Evolutionary conservation across 2,329 filamentous ascomycete genomes (phyloP).

Genomic region (Aspergillus ibericus): DNA sequence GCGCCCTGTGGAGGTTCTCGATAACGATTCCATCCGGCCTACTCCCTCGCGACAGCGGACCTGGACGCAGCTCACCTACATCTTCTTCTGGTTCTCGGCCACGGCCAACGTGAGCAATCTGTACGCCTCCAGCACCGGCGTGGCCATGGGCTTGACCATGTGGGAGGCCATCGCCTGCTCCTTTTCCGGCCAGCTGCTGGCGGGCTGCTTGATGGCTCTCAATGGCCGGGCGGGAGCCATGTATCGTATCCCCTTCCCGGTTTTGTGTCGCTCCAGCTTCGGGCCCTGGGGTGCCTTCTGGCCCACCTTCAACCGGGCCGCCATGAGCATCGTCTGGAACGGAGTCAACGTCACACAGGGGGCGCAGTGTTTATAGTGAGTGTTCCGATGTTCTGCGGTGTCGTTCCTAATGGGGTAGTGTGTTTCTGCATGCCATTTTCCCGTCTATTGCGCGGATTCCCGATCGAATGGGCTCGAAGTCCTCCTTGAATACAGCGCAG

Average conservation of each 20-base stretch:
- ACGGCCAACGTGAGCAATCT: slow-evolving; percentile 41
- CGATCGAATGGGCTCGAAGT: slow-evolving; percentile 43
- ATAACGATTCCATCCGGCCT: slow-evolving; percentile 46
- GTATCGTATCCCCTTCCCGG: slow-evolving; percentile 48
- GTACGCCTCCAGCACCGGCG: slow-evolving; percentile 42
- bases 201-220: slow-evolving; percentile 36
- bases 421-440: slow-evolving; percentile 46
- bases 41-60: slow-evolving; percentile 43
- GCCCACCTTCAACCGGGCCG: slow-evolving; percentile 41
- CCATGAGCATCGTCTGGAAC: slow-evolving; percentile 50
- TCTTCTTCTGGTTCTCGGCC: slow-evolving; percentile 46
- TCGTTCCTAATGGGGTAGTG: slow-evolving; percentile 15
- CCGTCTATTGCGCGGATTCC: slow-evolving; percentile 43
- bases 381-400: neutral
- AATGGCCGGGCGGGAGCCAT: slow-evolving; percentile 47
- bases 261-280: slow-evolving; percentile 46
- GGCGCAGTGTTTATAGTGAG: slow-evolving; percentile 38
- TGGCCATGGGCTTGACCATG: slow-evolving; percentile 49
- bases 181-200: slow-evolving; percentile 44
- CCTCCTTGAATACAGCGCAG: slow-evolving; percentile 41
- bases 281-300: slow-evolving; percentile 49
- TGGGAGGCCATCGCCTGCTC: slow-evolving; percentile 50
- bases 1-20: slow-evolving; percentile 24
- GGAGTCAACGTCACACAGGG: slow-evolving; percentile 44
- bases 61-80: slow-evolving; percentile 44